A percentile compares a stretch with the other conserved stretches of the same genome.
Conservation (phyloP, 768 basidiomycete species). For the Suillus clintonianus region DNA sequence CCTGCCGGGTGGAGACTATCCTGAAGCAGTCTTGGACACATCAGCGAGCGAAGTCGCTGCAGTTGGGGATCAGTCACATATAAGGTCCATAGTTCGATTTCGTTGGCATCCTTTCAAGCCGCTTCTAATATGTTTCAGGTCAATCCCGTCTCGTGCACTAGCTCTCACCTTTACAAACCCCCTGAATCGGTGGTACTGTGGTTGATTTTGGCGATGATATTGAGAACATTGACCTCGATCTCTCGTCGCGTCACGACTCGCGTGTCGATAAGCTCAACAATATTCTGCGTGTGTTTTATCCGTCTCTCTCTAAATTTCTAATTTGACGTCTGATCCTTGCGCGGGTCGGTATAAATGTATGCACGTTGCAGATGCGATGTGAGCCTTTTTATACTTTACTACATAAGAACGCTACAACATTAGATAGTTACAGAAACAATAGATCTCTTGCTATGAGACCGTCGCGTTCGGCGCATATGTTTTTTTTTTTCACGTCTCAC, state of each 20-base stretch:
- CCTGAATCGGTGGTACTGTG: conserved; percentile 69
- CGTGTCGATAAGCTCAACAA: conserved; percentile 94
- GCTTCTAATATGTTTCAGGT: conserved; percentile 51
- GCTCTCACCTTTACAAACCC: too few relatives aligned
- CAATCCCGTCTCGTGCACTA: conserved; percentile 41
- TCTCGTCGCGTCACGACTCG: conserved; percentile 51
- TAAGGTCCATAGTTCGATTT: conserved; percentile 59
- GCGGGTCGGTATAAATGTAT: neutral
- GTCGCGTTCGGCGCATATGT: neutral
- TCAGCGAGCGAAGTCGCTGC: conserved; percentile 78
- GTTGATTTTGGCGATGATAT: conserved; percentile 87
- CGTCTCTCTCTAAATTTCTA: neutral
- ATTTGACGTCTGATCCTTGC: neutral
- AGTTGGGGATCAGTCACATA: conserved; percentile 64
- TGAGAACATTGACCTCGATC: conserved; percentile 95
- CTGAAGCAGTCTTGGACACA: conserved; percentile 87
- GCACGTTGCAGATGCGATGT: neutral
- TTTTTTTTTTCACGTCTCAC: neutral
- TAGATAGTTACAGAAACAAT: too few relatives aligned
- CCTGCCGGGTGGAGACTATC: conserved; percentile 75
- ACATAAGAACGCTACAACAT: neutral
- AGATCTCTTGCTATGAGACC: neutral
- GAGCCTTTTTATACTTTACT: neutral
- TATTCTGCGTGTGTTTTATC: conserved; percentile 62
- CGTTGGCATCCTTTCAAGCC: neutral